These are phyloP conservation scores for Panaeolus cyanescens DNA, from an alignment of 768 basidiomycete genomes.

Conservation along the genomic window DNA sequence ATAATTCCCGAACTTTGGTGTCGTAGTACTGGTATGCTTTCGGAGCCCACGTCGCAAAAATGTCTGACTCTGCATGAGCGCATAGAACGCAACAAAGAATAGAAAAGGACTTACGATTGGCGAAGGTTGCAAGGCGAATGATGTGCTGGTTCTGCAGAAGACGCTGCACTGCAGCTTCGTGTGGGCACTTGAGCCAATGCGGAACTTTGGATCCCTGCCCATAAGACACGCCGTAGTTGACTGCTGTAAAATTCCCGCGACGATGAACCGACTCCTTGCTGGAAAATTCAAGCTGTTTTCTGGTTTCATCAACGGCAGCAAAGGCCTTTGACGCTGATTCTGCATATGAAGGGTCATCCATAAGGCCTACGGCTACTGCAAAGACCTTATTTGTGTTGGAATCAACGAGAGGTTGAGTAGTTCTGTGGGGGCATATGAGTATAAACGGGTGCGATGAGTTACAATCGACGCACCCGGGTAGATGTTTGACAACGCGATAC, in stretches of 20 bases:
- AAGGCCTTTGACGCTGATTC: too few species aligned
- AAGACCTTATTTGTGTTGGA: too few species aligned
- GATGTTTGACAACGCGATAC: too few species aligned
- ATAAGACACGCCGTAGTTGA: not conserved
- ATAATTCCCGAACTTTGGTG: not conserved
- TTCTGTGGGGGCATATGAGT: too few species aligned
- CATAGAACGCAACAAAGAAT: not conserved
- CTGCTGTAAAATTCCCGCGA: not conserved
- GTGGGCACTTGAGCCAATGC: not conserved
- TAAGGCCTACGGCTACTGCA: too few species aligned
- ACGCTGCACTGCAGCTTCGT: not conserved
- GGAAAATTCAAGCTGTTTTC: too few species aligned
- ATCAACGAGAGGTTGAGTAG: too few species aligned
- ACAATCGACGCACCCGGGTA: too few species aligned
- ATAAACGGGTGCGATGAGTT: too few species aligned
- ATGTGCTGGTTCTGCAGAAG: not conserved
- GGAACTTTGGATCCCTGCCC: not conserved
- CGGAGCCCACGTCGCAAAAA: not conserved
- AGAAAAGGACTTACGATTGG: not conserved
- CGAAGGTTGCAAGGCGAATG: not conserved
- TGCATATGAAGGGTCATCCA: too few species aligned
- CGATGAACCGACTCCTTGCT: not conserved
- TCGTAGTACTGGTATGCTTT: not conserved
- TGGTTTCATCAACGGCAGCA: too few species aligned
- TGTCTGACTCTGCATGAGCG: not conserved